phyloP scores from a whole-genome alignment of 768 basidiomycete genomes.

The Tricholoma flavovirens region DNA sequence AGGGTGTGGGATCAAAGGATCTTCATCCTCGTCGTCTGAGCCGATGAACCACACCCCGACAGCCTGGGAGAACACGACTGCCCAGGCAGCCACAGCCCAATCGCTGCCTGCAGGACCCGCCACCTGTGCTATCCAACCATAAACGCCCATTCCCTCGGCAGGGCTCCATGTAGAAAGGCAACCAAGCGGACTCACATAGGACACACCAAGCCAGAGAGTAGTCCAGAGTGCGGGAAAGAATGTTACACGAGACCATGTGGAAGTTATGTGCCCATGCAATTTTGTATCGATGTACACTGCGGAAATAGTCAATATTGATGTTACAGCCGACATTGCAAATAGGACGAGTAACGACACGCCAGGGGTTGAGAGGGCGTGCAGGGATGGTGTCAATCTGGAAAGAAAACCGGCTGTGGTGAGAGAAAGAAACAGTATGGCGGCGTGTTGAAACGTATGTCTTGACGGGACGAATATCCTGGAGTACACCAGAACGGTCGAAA shows the following conservation, averaged over 20 bases:
- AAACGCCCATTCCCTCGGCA: slow-evolving; percentile 43
- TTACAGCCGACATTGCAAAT: slow-evolving; percentile 32
- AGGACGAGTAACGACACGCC: slow-evolving; percentile 44
- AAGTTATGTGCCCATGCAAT: slow-evolving; percentile 24
- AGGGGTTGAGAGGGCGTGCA: slow-evolving; percentile 51
- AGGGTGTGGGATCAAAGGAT: slow-evolving; percentile 10
- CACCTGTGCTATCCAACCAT: slow-evolving; percentile 57
- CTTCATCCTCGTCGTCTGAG: slow-evolving; percentile 18
- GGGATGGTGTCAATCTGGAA: slow-evolving; percentile 38
- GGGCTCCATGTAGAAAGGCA: slow-evolving; percentile 71
- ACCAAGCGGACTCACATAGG: slow-evolving; percentile 61
- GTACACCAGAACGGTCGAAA: slow-evolving; percentile 33
- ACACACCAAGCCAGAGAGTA: slow-evolving; percentile 48
- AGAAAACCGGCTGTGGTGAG: slow-evolving; percentile 37
- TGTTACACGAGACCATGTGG: slow-evolving; percentile 39
- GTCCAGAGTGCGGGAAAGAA: slow-evolving; percentile 72
- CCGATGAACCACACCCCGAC: slow-evolving; percentile 57
- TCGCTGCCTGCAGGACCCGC: slow-evolving; percentile 59
- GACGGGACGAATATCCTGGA: slow-evolving; percentile 29
- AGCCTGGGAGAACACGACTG: slow-evolving; percentile 53
- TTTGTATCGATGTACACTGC: slow-evolving; percentile 35
- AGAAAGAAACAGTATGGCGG: slow-evolving; percentile 27
- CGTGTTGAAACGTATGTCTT: slow-evolving; percentile 16
- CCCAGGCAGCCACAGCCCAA: slow-evolving; percentile 76
- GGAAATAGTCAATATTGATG: slow-evolving; percentile 39